Evolutionary conservation across 2,329 filamentous ascomycete species (phyloP), one percentile per base, ranked within the genome.

Genomic region (Incumbomyces lentus): DNA sequence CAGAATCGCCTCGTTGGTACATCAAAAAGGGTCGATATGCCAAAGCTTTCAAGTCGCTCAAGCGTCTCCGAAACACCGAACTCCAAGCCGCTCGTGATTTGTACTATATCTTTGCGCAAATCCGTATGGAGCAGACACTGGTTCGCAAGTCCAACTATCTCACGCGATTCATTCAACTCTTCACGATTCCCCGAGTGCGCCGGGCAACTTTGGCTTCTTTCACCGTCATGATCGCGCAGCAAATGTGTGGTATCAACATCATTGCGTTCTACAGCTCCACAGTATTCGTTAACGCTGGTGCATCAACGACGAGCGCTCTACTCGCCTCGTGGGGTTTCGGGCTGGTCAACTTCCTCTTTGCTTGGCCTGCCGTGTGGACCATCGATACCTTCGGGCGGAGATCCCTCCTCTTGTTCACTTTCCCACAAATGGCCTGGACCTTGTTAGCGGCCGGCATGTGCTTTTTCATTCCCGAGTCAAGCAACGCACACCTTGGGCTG

Each of bases 301-400:
- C 79, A 47, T 63, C 62, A 8, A 65, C 71, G 19, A 67, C 72
- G 3, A 60, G 62, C 3, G 77, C 80, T 1, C 68, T 84, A 1
- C 63, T 63, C 11, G 44, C 44, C 14, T 51, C 48, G 6, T 49
- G 40, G 40, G 50, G 45, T 1, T 52, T 52, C 31, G 50, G 50
- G 17, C 46, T 52, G 7, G 35, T 51, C 32, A 50, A 46, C 18
- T 52, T 52, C 30, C 17, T 52, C 12, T 50, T 50, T 14, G 48
- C 50, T 8, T 50, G 40, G 40, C 50, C 50, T 13, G 50, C 50
- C 1, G 30, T 52, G 3, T 52, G 71, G 68, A 82, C 79, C 1
- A 82, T 82, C 49, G 79, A 83, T 58, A 81, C 77, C 0, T 81
- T 74, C 50, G 79, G 79, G n/a, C 75, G 79, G 30, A 71, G 79